Evolutionary conservation across 805 yeast genomes (phyloP).

Genomic region (Sporopachydermia quercuum): DNA sequence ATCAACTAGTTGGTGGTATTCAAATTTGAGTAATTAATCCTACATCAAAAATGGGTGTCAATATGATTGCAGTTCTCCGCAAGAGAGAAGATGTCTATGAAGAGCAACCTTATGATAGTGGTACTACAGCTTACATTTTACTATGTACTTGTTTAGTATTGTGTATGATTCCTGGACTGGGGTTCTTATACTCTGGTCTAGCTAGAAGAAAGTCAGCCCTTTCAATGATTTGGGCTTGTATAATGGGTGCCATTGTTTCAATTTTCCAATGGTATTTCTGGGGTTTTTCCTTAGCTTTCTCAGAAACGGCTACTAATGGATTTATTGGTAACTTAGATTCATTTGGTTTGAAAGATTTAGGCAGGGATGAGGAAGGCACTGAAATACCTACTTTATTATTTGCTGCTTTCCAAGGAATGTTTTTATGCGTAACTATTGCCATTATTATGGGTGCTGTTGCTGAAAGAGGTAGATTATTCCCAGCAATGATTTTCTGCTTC

Average conservation of each 20-base stretch:
- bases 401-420: conserved; percentile 83
- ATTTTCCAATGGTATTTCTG: conserved; percentile 92
- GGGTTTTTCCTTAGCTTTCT: conserved; percentile 92
- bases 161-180: conserved; percentile 91
- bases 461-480: conserved; percentile 82
- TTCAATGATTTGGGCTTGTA: conserved; percentile 68
- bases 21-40: too few species aligned
- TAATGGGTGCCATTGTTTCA: conserved; percentile 60
- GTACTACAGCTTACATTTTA: conserved; percentile 21
- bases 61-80: neutral
- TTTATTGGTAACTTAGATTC: conserved; percentile 78
- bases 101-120: conserved; percentile 18
- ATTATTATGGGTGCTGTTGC: conserved; percentile 87
- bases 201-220: conserved; percentile 85
- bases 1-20: too few species aligned
- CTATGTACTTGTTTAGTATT: conserved; percentile 42
- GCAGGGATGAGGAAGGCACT: conserved; percentile 23
- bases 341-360: conserved; percentile 65
- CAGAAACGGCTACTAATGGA: conserved; percentile 61
- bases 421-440: conserved; percentile 80
- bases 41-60: neutral
- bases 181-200: conserved; percentile 80
- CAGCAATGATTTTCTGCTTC: conserved; percentile 69
- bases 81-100: neutral
- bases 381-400: conserved; percentile 71